Evolutionary conservation across 306 rosid species (phyloP).

Genomic region (Citrullus colocynthis): DNA sequence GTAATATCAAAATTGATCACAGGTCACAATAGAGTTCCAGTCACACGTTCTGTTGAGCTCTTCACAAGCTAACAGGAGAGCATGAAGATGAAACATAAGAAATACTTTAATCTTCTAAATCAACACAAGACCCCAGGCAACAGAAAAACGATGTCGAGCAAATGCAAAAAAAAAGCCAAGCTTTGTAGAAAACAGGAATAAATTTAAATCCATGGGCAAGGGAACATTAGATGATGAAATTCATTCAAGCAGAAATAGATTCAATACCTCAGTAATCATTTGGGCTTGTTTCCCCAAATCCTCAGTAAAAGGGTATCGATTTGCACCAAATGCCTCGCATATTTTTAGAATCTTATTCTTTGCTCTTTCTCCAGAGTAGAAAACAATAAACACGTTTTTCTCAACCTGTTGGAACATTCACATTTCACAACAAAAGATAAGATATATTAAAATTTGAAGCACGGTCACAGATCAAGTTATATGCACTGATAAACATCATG

Average conservation of each 20-base stretch:
- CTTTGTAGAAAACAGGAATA: neutral
- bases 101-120: neutral
- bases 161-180: neutral
- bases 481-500: neutral
- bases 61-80: neutral
- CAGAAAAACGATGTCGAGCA: neutral
- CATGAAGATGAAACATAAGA: neutral
- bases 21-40: neutral
- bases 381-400: conserved; percentile 87
- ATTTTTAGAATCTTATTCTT: conserved; percentile 84
- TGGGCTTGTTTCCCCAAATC: conserved; percentile 35
- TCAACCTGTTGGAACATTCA: conserved; percentile 46
- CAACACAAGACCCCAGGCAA: neutral
- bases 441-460: neutral
- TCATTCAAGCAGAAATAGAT: conserved; percentile 10
- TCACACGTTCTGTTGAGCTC: neutral
- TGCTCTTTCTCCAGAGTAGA: conserved; percentile 83
- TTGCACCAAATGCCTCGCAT: conserved; percentile 95
- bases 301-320: conserved; percentile 87
- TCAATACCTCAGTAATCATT: conserved; percentile 27
- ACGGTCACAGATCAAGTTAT: neutral
- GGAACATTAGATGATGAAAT: neutral
- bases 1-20: neutral
- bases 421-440: neutral
- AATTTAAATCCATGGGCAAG: neutral